Percentiles rank a stretch among this genome's conserved stretches.
Conservation (phyloP, 2,329 filamentous ascomycete species). For the Colletotrichum lini region DNA sequence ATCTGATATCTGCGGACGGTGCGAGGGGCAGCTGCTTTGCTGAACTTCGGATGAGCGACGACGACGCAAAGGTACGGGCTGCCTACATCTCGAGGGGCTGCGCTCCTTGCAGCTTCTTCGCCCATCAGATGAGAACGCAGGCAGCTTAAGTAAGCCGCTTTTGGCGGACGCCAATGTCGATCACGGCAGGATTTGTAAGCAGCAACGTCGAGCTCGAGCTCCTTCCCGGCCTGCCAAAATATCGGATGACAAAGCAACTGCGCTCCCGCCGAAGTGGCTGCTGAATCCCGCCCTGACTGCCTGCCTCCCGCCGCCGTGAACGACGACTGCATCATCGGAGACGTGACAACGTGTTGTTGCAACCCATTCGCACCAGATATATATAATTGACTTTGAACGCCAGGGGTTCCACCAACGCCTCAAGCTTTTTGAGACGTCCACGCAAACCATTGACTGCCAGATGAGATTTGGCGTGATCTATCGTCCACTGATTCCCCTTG, state of each 20-base stretch:
- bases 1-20: not conserved
- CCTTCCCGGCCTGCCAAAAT: not conserved
- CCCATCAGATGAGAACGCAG: not conserved
- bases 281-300: not conserved
- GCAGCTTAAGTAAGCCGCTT: slow-evolving; percentile 3
- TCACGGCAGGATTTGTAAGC: not conserved
- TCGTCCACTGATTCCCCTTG: not conserved
- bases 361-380: not conserved
- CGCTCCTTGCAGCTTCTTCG: not conserved
- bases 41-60: not conserved
- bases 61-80: not conserved
- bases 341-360: not conserved
- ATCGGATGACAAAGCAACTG: slow-evolving; percentile 38
- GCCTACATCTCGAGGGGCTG: slow-evolving; percentile 2
- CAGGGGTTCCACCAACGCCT: too few relatives aligned
- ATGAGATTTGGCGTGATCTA: slow-evolving; percentile 8
- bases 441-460: not conserved
- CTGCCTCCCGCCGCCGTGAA: slow-evolving; percentile 21
- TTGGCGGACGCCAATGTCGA: not conserved
- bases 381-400: not conserved
- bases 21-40: not conserved
- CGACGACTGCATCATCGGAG: slow-evolving; percentile 5
- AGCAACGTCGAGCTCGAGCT: too few relatives aligned
- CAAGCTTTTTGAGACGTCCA: not conserved
- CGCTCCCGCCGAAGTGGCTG: slow-evolving; percentile 10